A percentile compares a stretch with the other conserved stretches of the same genome.
These are phyloP conservation scores for Kazachstania bromeliacearum DNA, from an alignment of 805 yeast species.

Conservation along the genomic window DNA sequence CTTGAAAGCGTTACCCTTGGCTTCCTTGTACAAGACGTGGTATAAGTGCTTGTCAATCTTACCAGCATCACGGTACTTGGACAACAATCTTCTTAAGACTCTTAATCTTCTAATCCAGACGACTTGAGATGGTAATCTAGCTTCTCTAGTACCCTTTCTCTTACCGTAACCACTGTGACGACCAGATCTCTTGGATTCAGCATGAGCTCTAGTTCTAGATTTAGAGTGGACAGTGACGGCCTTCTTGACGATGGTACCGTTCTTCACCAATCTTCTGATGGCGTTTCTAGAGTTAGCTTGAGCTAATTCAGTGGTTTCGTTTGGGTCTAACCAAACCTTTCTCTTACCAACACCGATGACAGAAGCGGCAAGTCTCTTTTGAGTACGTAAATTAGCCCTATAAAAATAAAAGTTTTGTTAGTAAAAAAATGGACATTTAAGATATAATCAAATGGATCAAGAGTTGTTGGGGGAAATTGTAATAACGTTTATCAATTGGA, in stretches of 20 bases:
- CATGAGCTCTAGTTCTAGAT: conserved; percentile 94
- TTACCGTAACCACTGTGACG: conserved; percentile 99
- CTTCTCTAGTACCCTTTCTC: conserved; percentile 99
- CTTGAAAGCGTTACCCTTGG: conserved; percentile 99
- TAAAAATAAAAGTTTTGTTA: neutral
- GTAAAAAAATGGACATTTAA: no score
- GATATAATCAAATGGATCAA: no score
- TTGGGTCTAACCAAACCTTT: conserved; percentile 99
- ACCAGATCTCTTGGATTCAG: conserved; percentile 94
- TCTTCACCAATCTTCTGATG: conserved; percentile 93
- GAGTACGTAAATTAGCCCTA: conserved; percentile 92
- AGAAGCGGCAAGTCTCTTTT: conserved; percentile 99
- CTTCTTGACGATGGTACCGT: conserved; percentile 97
- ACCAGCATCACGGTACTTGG: conserved; percentile 98
- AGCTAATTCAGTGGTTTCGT: conserved; percentile 90
- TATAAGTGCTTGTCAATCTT: conserved; percentile 98
- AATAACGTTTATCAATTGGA: no score
- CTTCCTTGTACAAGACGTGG: conserved; percentile 92
- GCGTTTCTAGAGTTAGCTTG: conserved; percentile 97
- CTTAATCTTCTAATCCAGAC: conserved; percentile 99
- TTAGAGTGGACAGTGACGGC: conserved; percentile 96
- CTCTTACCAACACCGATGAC: conserved; percentile 98
- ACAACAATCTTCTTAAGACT: conserved; percentile 95
- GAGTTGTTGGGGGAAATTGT: no score
- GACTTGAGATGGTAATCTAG: conserved; percentile 96